phyloP scores from a whole-genome alignment of 208 protist genomes.

The Vickermania ingenoplastis region DNA sequence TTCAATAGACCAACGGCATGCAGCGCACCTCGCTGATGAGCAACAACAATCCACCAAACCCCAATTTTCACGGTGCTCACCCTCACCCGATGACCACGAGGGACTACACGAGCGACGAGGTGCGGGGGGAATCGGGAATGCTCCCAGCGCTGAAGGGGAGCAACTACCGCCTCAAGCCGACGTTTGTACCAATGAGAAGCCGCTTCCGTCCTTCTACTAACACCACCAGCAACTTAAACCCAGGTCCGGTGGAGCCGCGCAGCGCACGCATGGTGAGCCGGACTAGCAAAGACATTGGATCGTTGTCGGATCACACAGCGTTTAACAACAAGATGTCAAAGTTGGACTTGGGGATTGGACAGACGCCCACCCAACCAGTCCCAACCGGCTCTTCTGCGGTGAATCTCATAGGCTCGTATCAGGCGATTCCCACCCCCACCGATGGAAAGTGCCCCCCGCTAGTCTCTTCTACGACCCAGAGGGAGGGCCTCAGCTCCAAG shows the following conservation, averaged over 20 bases:
- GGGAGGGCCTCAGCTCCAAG: neutral
- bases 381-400: neutral
- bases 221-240: no score
- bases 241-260: neutral
- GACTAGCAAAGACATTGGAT: neutral
- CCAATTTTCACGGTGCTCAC: neutral
- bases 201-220: neutral
- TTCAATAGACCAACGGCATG: no score
- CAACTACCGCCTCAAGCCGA: neutral
- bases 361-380: neutral
- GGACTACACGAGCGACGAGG: neutral
- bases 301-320: neutral
- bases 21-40: neutral
- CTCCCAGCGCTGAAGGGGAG: neutral
- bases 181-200: conserved; percentile 1
- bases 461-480: neutral
- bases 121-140: neutral
- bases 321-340: conserved; percentile 1
- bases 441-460: neutral
- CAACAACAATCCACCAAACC: neutral
- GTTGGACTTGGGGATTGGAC: neutral
- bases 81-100: neutral
- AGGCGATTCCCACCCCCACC: neutral
- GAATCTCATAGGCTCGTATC: neutral
- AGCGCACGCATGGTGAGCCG: neutral